Evolutionary conservation across 1,284 basidiomycete genomes (phyloP).

Genomic region (Microbotryum silenes-acaulis): DNA sequence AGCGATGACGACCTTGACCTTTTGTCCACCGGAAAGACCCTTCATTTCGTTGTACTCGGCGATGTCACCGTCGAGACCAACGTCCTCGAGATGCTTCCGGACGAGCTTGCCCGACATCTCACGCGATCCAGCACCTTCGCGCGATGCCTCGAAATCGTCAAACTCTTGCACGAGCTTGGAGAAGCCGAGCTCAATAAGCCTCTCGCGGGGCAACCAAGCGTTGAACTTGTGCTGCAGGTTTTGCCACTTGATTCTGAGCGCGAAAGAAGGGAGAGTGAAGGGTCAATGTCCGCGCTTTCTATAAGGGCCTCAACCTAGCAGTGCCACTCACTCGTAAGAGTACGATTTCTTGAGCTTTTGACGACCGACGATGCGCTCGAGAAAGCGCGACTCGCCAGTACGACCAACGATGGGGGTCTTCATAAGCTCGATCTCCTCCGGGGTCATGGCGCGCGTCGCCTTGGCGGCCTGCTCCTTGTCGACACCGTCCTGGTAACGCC

Average conservation of each 20-base stretch:
- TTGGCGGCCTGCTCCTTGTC: conserved; percentile 94
- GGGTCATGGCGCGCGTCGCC: conserved; percentile 78
- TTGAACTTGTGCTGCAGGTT: conserved; percentile 87
- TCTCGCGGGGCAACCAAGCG: conserved; percentile 87
- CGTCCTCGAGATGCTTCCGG: conserved; percentile 79
- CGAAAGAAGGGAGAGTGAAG: neutral
- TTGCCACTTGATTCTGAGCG: conserved; percentile 74
- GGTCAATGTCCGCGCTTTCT: too few relatives aligned
- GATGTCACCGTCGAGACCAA: conserved; percentile 93
- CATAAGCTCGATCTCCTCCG: conserved; percentile 72
- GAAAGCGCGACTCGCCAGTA: conserved; percentile 82
- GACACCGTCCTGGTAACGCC: conserved; percentile 98
- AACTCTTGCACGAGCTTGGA: conserved; percentile 87
- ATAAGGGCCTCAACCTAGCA: too few relatives aligned
- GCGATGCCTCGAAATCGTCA: conserved; percentile 90
- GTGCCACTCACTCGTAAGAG: conserved; percentile 27
- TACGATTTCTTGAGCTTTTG: conserved; percentile 86
- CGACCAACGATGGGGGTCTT: conserved; percentile 85
- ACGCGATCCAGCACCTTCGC: conserved; percentile 82
- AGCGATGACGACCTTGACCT: conserved; percentile 69
- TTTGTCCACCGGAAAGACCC: conserved; percentile 43
- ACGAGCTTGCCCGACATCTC: conserved; percentile 74
- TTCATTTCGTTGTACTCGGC: conserved; percentile 94
- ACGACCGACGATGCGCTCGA: conserved; percentile 84
- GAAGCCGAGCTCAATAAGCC: conserved; percentile 81